Conservation (phyloP, 805 yeast genomes). For the Wickerhamiella lipophila region DNA sequence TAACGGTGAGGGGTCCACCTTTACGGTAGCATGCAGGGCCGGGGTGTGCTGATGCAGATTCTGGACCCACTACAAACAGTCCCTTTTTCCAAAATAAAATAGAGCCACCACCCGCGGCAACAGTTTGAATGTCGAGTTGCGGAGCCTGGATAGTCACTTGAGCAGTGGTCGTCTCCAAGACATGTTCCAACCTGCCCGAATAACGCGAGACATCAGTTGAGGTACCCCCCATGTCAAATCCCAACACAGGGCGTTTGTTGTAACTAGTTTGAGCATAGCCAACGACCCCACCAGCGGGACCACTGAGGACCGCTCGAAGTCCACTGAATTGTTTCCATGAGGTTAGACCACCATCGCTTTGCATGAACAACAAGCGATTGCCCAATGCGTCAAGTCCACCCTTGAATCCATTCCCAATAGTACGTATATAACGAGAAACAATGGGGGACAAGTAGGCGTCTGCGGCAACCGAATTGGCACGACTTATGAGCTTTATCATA, state of each 20-base stretch:
- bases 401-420: constrained; percentile 49
- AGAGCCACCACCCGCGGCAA: constrained; percentile 80
- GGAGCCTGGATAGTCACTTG: constrained; percentile 77
- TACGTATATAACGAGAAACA: constrained; percentile 47
- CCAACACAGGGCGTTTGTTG: constrained; percentile 43
- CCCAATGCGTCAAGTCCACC: constrained; percentile 36
- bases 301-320: constrained; percentile 74
- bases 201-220: constrained; percentile 74
- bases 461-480: constrained; percentile 67
- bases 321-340: constrained; percentile 79
- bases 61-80: constrained; percentile 72
- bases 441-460: constrained; percentile 80
- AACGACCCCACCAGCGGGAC: constrained; percentile 97
- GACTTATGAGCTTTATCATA: constrained; percentile 61
- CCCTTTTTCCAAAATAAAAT: constrained; percentile 56
- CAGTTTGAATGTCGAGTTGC: constrained; percentile 67
- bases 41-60: constrained; percentile 77
- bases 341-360: constrained; percentile 90
- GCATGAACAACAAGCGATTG: constrained; percentile 53
- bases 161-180: constrained; percentile 73
- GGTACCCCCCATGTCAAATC: constrained; percentile 88
- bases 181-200: constrained; percentile 58
- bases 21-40: constrained; percentile 83
- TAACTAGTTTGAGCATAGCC: constrained; percentile 81
- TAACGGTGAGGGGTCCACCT: constrained; percentile 71